Percentiles rank a stretch among this genome's conserved stretches.
Conservation (phyloP, 2,329 filamentous ascomycete species). For the Diplodia mutila region DNA sequence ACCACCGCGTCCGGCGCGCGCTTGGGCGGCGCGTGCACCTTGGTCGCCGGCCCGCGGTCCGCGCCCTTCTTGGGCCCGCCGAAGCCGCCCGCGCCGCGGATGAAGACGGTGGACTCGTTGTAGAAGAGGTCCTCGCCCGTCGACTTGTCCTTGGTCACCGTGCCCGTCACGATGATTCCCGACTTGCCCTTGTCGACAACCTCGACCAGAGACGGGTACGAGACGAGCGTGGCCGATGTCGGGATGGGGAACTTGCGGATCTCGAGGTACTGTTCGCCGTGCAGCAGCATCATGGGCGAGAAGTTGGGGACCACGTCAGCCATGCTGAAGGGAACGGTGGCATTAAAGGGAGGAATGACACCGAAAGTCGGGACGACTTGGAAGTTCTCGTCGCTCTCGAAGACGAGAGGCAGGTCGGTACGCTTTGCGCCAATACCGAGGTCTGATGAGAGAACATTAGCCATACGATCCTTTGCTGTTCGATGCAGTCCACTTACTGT, state of each 20-base stretch:
- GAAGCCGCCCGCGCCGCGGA: slow-evolving; percentile 89
- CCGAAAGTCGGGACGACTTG: slow-evolving; percentile 93
- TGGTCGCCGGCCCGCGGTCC: slow-evolving; percentile 80
- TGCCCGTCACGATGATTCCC: slow-evolving; percentile 78
- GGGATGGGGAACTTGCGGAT: slow-evolving; percentile 90
- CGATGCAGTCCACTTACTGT: slow-evolving; percentile 57
- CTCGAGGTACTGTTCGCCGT: slow-evolving; percentile 98
- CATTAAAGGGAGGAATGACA: slow-evolving; percentile 91
- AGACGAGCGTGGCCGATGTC: slow-evolving; percentile 75
- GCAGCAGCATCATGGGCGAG: slow-evolving; percentile 96
- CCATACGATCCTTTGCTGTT: not conserved
- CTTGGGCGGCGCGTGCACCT: slow-evolving; percentile 75
- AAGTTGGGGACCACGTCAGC: slow-evolving; percentile 91
- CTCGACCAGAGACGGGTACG: slow-evolving; percentile 81
- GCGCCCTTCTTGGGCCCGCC: slow-evolving; percentile 76
- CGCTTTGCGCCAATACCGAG: slow-evolving; percentile 90
- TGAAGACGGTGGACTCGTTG: slow-evolving; percentile 92
- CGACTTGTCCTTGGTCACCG: slow-evolving; percentile 80
- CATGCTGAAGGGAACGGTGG: slow-evolving; percentile 77
- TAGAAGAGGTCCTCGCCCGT: slow-evolving; percentile 93
- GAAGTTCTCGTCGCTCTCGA: slow-evolving; percentile 90
- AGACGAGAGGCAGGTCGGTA: slow-evolving; percentile 83
- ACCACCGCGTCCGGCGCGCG: slow-evolving; percentile 73
- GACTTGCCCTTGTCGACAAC: slow-evolving; percentile 95
- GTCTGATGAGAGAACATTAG: slow-evolving; percentile 51